These are phyloP conservation scores for Obelidium mucronatum DNA, from an alignment of 192 early-diverging fungal genomes.

Conservation along the genomic window DNA sequence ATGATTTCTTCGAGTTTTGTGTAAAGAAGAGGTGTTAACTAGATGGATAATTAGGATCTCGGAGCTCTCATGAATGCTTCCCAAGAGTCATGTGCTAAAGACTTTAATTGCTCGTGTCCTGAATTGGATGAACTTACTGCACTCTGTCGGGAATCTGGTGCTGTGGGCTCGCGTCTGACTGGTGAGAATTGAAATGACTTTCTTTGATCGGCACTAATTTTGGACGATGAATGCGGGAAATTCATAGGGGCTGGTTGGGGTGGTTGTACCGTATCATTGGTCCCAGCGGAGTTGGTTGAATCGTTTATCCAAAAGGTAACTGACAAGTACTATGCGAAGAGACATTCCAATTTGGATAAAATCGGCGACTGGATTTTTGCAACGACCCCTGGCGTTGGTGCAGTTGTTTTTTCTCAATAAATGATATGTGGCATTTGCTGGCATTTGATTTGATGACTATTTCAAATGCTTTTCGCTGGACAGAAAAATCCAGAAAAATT, in stretches of 20 bases:
- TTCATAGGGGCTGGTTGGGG: conserved; percentile 98
- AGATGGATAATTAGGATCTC: conserved; percentile 48
- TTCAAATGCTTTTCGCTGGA: background rate
- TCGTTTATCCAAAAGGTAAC: conserved; percentile 69
- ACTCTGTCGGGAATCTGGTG: conserved; percentile 33
- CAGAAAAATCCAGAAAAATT: background rate
- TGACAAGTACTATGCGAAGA: conserved; percentile 64
- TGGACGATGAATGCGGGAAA: conserved; percentile 30
- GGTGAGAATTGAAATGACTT: no score
- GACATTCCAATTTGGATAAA: conserved; percentile 31
- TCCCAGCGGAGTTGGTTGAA: conserved; percentile 65
- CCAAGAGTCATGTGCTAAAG: conserved; percentile 79
- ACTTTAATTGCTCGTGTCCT: conserved; percentile 84
- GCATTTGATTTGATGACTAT: background rate
- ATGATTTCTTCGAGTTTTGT: background rate
- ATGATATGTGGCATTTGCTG: no score
- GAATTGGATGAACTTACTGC: conserved; percentile 83
- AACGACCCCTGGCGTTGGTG: conserved; percentile 43
- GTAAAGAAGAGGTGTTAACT: background rate
- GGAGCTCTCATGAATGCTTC: conserved; percentile 92
- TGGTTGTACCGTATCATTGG: conserved; percentile 84
- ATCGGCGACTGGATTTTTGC: conserved; percentile 51
- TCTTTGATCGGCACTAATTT: background rate
- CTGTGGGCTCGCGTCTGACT: conserved; percentile 22
- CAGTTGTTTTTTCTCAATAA: conserved; percentile 33